phyloP scores from a whole-genome alignment of 2,329 filamentous ascomycete species.

The Hypomyces perniciosus region DNA sequence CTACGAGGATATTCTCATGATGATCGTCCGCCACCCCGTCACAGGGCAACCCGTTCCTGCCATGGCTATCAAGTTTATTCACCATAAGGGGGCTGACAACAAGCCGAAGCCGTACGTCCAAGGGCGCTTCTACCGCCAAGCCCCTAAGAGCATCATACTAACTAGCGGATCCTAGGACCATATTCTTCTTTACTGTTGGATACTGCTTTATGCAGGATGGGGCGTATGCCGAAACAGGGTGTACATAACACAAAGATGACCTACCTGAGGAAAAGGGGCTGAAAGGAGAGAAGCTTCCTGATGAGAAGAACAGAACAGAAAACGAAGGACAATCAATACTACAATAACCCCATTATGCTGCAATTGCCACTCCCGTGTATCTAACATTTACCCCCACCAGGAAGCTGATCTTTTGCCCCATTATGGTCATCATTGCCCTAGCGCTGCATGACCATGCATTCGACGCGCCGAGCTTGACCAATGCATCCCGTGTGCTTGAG shows the following conservation, averaged over 20 bases:
- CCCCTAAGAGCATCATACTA: constrained; percentile 1
- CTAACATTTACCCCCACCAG: constrained; percentile 16
- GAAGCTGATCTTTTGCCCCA: constrained; percentile 22
- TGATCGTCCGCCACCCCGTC: no score
- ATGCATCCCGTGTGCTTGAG: constrained; percentile 14
- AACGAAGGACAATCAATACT: no score
- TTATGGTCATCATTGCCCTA: constrained; percentile 21
- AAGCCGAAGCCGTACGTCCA: constrained; percentile 23
- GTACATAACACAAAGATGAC: no score
- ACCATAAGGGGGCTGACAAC: constrained; percentile 25
- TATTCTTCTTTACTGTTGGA: constrained; percentile 28
- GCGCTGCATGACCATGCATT: constrained; percentile 22
- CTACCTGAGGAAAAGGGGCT: no score
- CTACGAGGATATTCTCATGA: no score
- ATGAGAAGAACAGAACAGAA: no score
- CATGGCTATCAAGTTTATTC: constrained; percentile 26
- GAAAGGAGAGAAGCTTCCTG: no score
- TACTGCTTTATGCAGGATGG: no score
- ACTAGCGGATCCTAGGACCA: constrained; percentile 17
- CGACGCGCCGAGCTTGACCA: constrained; percentile 18
- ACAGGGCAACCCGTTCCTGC: constrained; percentile 15
- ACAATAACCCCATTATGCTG: no score
- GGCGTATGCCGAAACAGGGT: no score
- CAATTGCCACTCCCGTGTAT: no score
- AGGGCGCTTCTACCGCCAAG: not conserved